A percentile compares a stretch with the other conserved stretches of the same genome.
Conservation (phyloP, 805 yeast genomes). For the Zygotorulaspora chibaensis region DNA sequence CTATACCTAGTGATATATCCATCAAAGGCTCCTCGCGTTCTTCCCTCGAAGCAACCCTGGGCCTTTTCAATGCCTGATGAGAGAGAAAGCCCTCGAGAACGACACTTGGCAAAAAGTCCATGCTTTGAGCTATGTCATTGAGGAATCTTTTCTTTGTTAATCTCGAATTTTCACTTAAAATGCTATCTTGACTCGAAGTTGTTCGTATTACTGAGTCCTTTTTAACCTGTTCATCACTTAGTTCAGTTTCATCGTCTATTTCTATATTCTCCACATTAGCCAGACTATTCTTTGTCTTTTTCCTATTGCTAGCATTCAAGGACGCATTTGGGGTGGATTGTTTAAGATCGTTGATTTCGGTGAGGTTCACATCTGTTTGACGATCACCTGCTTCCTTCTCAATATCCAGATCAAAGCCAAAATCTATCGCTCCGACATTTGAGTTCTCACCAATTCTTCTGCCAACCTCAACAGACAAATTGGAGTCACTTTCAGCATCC, state of each 20-base stretch:
- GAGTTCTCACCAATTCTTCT: conserved; percentile 42
- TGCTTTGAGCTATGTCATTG: conserved; percentile 19
- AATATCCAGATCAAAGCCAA: conserved; percentile 51
- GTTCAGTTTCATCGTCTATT: conserved; percentile 21
- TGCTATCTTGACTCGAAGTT: conserved; percentile 1
- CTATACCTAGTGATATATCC: conserved; percentile 26
- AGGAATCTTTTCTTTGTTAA: conserved; percentile 21
- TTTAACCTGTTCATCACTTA: conserved; percentile 16
- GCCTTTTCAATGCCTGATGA: conserved; percentile 21
- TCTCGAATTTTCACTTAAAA: not conserved
- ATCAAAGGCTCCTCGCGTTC: conserved; percentile 19
- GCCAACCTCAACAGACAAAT: conserved; percentile 64
- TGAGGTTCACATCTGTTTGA: not conserved
- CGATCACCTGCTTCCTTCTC: conserved; percentile 32
- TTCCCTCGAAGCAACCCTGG: conserved; percentile 9
- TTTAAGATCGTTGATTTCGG: not conserved
- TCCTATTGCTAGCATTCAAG: not conserved
- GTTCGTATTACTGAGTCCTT: conserved; percentile 4
- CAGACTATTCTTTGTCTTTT: conserved; percentile 12
- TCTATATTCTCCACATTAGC: conserved; percentile 14
- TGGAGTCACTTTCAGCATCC: conserved; percentile 33
- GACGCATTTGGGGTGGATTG: not conserved
- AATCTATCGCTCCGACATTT: conserved; percentile 36
- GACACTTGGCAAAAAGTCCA: conserved; percentile 19
- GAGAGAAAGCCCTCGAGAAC: conserved; percentile 17